Evolutionary conservation across 192 early-diverging fungal genomes (phyloP).

Genomic region (Dissophora ornata): DNA sequence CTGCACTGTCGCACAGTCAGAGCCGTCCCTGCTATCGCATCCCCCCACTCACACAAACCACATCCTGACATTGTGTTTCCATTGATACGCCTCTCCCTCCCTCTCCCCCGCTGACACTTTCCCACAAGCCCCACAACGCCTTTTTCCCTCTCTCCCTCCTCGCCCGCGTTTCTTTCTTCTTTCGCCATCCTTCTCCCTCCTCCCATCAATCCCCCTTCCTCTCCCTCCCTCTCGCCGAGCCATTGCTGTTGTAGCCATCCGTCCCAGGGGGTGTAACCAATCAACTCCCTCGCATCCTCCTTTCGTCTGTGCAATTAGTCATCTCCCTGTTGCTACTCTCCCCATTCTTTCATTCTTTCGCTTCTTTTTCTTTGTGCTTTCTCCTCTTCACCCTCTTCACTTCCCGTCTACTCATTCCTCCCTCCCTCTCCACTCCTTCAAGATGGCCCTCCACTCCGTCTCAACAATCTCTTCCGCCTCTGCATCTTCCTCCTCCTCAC

Average conservation of each 20-base stretch:
- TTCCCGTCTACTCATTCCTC: background rate
- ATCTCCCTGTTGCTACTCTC: background rate
- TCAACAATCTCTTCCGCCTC: conserved; percentile 53
- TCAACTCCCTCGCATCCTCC: background rate
- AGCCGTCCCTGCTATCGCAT: too few relatives aligned
- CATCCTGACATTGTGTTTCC: too few relatives aligned
- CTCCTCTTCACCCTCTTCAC: background rate
- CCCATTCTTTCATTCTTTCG: background rate
- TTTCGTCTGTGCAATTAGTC: too few relatives aligned
- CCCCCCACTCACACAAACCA: too few relatives aligned
- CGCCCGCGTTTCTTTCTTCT: background rate
- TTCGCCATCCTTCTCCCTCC: background rate
- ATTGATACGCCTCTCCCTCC: too few relatives aligned
- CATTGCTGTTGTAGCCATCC: too few relatives aligned
- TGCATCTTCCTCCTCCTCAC: conserved; percentile 52
- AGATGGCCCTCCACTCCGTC: conserved; percentile 56
- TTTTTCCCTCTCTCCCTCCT: background rate
- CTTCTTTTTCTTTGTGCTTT: background rate
- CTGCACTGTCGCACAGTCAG: too few relatives aligned
- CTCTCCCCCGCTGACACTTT: too few relatives aligned
- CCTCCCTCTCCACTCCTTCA: background rate
- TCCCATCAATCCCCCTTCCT: background rate
- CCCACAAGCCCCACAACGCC: background rate
- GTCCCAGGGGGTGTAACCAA: too few relatives aligned
- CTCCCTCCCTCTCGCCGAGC: background rate